Evolutionary conservation across 2,329 filamentous ascomycete species (phyloP), one percentile per base, ranked within the genome.

Genomic region (Fusarium nisikadoi): DNA sequence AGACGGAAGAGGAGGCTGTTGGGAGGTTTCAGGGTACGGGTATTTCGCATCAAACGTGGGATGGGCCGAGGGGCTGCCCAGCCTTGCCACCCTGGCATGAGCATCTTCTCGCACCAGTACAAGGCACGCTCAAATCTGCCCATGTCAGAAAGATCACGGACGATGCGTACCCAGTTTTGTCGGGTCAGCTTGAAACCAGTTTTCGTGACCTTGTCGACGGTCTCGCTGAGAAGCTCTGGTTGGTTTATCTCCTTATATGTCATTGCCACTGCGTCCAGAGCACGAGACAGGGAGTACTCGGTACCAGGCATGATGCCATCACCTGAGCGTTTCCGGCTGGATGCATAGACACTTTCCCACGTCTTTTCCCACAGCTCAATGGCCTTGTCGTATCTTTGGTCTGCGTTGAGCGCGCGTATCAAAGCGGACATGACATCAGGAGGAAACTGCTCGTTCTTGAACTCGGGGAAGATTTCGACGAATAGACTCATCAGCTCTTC

Each of bases 1-100:
- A 90, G 81, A 31, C 83, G 77, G 57, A 86, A 81, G 14, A 90
- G 79, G 8, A 88, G 86, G 47, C 71, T 62, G n/a, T 74, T 75
- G 50, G 81, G 77, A 7, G 82, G 75, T 29, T 75, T 69, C 20
- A 83, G 68, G 49, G 77, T 63, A 35, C 78, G 81, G 41, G 83
- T 79, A 50, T 79, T 75, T 45, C 81, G 83, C 49, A 81, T 72
- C 29, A 82, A 79, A 31, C 83, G 84, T 50, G 65, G 20, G 13
- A 60, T 61, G 10, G 46, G 59, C 43, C 74, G 63, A 10, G 70
- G 36, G 23, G 75, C 72, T 19, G 67, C 73, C 93, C 94, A 98
- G 29, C 94, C 94, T 16, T 88, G 88, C 88, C 94, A 97, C 38
- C 88, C 86, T 2, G 88, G 86, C 88, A 97, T 97, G 61, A 98